Base-by-base conservation (phyloP, 441 rosid species). In the Dalechampia spathulata region DNA sequence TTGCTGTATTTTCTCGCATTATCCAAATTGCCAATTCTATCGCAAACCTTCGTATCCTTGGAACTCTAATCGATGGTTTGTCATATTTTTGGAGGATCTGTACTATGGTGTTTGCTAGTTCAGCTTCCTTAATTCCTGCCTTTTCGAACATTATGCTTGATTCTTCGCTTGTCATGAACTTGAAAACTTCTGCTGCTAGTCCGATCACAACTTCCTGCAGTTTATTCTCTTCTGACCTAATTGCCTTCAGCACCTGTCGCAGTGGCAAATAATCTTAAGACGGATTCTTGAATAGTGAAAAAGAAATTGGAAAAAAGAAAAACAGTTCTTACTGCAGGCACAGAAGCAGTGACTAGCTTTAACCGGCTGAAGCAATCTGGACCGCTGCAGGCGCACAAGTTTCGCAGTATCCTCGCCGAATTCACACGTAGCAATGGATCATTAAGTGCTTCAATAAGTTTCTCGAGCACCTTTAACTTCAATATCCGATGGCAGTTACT, bases 161-260 rank as follows among this genome's bases (percentile, higher is more conserved):
- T 72, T 89, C 91, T 58, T 78, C 72, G 46, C 66, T 49, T 12
- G 61, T 78, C 87, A 82, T 67, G 63, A 75, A 72, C 55, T 70
- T 86, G 75, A 89, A 84, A 47, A 74, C 76, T 49, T 78, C 82
- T 26, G 85, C 79, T 16, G 88, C 94, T 66, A 92, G 75, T 47
- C 99, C 99, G 30, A 85, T 63, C 99, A 92, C 84, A 63, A 86
- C 96, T 76, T 92, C 98, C 41, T 80, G 92, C 62, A 82, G 58
- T 45, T 86, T 92, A 70, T 64, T 61, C 51, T 81, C 85, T 55
- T 65, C 84, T 28, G 76, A 66, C 73, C 73, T 60, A 6, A 84
- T 74, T 41, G 86, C 82, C 71, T 67, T 71, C 40, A 88, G 81
- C 44, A 80, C 91, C 96, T 91, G 82, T 54, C 51, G 56, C 45